These are phyloP conservation scores for Ogataea paradorogensis DNA, from an alignment of 805 yeast genomes.

Conservation along the genomic window DNA sequence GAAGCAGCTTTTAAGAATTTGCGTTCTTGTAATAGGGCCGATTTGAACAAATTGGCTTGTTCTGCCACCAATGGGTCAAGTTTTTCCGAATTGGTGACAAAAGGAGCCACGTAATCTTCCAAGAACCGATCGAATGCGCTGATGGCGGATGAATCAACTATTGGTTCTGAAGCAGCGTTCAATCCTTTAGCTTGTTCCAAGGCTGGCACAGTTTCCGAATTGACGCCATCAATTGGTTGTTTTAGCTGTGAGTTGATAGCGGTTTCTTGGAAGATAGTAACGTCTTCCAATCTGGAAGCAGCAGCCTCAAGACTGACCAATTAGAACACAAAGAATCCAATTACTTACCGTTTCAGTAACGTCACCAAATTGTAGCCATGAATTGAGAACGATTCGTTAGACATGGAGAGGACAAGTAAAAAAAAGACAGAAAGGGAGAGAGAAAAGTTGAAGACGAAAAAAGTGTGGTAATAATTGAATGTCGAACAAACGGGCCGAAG, in stretches of 20 bases:
- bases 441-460: not conserved
- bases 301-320: constrained; percentile 1
- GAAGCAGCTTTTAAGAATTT: constrained; percentile 57
- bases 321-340: not conserved
- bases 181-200: constrained; percentile 22
- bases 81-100: constrained; percentile 48
- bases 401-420: constrained; percentile 16
- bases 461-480: not conserved
- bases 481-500: constrained; percentile 17
- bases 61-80: constrained; percentile 58
- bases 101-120: constrained; percentile 53
- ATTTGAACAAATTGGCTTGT: constrained; percentile 46
- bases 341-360: constrained; percentile 57
- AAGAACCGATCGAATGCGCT: constrained; percentile 55
- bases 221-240: constrained; percentile 3
- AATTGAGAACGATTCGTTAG: constrained; percentile 45
- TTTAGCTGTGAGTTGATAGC: constrained; percentile 5
- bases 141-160: constrained; percentile 40
- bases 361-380: constrained; percentile 89
- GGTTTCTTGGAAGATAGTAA: constrained; percentile 74
- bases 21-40: constrained; percentile 60
- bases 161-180: constrained; percentile 18
- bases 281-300: constrained; percentile 68
- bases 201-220: constrained; percentile 15
- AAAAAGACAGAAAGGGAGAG: not conserved